Conservation (phyloP, 2,329 filamentous ascomycete species). For the Aspergillus pseudoglaucus region DNA sequence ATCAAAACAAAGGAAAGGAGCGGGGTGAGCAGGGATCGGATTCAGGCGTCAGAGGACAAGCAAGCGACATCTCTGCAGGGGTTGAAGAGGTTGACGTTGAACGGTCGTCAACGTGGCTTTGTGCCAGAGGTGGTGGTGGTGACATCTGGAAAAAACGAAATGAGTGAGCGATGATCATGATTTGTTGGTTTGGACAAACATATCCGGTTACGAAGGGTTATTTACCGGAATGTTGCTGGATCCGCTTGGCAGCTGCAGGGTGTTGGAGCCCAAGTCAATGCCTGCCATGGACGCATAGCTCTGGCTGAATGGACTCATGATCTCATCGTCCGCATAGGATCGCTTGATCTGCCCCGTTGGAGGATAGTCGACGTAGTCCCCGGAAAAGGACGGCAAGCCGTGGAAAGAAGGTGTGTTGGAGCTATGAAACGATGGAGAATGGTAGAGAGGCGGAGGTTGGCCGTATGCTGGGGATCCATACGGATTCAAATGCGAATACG, state of each 20-base stretch:
- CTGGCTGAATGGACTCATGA: slow-evolving; percentile 54
- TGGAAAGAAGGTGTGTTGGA: slow-evolving; percentile 23
- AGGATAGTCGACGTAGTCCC: slow-evolving; percentile 26
- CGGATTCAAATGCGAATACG: slow-evolving; percentile 42
- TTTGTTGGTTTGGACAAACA: slow-evolving; percentile 14
- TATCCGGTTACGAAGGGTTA: slow-evolving; percentile 25
- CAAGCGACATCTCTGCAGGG: slow-evolving; percentile 34
- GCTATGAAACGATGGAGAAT: slow-evolving; percentile 10
- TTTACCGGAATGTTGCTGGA: slow-evolving; percentile 37
- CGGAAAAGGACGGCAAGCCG: slow-evolving; percentile 26
- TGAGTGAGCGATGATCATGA: not conserved
- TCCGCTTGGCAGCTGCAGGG: slow-evolving; percentile 27
- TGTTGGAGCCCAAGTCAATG: slow-evolving; percentile 41
- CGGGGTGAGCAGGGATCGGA: slow-evolving; percentile 37
- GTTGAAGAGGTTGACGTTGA: slow-evolving; percentile 23
- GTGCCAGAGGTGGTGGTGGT: slow-evolving; percentile 25
- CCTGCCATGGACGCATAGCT: slow-evolving; percentile 55
- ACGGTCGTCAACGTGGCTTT: slow-evolving; percentile 23
- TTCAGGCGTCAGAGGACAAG: slow-evolving; percentile 37
- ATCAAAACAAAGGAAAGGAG: slow-evolving; percentile 15
- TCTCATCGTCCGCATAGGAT: slow-evolving; percentile 47
- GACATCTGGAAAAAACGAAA: not conserved
- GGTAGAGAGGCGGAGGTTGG: slow-evolving; percentile 27
- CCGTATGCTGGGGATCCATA: slow-evolving; percentile 31
- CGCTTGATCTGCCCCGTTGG: slow-evolving; percentile 43